These are phyloP conservation scores for Sugiyamaella smithiae DNA, from an alignment of 805 yeast species.

Conservation along the genomic window DNA sequence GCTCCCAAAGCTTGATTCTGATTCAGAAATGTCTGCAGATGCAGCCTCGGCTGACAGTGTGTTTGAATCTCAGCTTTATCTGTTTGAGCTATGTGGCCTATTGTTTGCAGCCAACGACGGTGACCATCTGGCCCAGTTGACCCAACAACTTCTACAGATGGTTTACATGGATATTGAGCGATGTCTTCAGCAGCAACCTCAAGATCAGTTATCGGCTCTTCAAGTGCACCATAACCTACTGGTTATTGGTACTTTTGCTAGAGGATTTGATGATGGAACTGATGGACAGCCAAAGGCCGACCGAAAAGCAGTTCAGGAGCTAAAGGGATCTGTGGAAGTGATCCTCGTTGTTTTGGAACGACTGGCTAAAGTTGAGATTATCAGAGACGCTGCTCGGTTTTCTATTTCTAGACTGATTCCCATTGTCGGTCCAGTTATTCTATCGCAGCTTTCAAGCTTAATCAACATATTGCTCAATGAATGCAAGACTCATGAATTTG, in stretches of 20 bases:
- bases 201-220: constrained; percentile 47
- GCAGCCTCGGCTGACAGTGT: constrained; percentile 47
- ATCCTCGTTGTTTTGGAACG: constrained; percentile 79
- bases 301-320: constrained; percentile 40
- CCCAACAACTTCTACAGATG: constrained; percentile 71
- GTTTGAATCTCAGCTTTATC: constrained; percentile 74
- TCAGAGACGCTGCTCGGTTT: constrained; percentile 84
- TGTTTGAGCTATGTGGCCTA: constrained; percentile 85
- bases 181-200: constrained; percentile 36
- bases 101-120: constrained; percentile 54
- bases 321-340: constrained; percentile 73
- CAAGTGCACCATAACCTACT: constrained; percentile 84
- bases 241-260: constrained; percentile 86
- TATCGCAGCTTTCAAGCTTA: constrained; percentile 61
- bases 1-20: constrained; percentile 36
- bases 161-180: constrained; percentile 67
- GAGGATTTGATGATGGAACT: constrained; percentile 64
- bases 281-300: constrained; percentile 26
- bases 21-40: constrained; percentile 50
- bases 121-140: constrained; percentile 40
- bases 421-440: constrained; percentile 52
- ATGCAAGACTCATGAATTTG: constrained; percentile 62
- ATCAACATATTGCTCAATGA: constrained; percentile 63
- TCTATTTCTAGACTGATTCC: constrained; percentile 86
- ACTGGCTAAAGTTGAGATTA: constrained; percentile 59